phyloP scores from a whole-genome alignment of 306 rosid species.

The Vicia sativa region DNA sequence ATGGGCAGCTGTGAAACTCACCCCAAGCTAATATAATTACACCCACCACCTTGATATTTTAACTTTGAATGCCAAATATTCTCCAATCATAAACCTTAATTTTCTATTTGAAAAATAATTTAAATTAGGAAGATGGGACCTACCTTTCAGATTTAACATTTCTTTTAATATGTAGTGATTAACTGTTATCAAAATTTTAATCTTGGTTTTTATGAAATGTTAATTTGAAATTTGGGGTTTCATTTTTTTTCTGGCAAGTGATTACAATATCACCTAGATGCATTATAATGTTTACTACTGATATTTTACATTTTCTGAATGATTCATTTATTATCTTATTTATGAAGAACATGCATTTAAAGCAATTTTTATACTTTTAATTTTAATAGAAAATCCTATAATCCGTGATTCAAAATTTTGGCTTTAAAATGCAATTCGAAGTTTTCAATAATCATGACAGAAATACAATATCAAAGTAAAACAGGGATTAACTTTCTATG shows the following conservation, averaged over 20 bases:
- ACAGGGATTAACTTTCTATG: conserved; percentile 23
- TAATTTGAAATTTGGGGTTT: conserved; percentile 18
- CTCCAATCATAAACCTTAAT: conserved; percentile 20
- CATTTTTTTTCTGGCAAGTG: background rate
- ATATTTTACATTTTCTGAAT: conserved; percentile 21
- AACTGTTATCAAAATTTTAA: conserved; percentile 18
- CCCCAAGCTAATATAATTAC: conserved; percentile 18
- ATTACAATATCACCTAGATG: conserved; percentile 2
- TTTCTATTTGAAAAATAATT: background rate
- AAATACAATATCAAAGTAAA: conserved; percentile 33
- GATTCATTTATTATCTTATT: background rate
- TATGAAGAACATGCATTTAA: background rate
- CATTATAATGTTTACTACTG: conserved; percentile 14
- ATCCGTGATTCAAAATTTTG: background rate
- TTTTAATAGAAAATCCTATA: conserved; percentile 18
- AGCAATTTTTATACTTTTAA: conserved; percentile 28
- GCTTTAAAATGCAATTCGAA: conserved; percentile 18
- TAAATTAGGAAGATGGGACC: background rate
- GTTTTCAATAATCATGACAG: conserved; percentile 14
- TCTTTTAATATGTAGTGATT: background rate
- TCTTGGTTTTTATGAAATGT: background rate
- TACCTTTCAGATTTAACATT: conserved; percentile 19
- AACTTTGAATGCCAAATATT: conserved; percentile 27
- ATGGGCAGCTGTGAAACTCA: conserved; percentile 11
- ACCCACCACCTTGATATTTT: conserved; percentile 21